Evolutionary conservation across 768 basidiomycete species (phyloP), one percentile per base, ranked within the genome.

Genomic region (Boletus rufocinnamomeus): DNA sequence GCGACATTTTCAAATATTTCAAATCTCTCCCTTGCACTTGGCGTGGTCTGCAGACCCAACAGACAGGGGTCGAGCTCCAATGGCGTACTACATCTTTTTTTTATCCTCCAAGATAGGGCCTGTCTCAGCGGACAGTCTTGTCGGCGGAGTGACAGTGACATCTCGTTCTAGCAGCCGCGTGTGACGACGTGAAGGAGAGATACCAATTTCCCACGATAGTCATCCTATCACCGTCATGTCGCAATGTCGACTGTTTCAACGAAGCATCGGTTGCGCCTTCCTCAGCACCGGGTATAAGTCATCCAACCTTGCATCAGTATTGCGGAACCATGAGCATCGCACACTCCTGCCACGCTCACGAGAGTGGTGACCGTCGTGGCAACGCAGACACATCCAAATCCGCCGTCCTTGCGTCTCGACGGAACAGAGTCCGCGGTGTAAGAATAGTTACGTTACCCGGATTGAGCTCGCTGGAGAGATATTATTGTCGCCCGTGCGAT

Each of bases 1-100:
- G 63, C 54, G 61, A 66, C 56, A 63, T 66, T 69, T 67, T 47
- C 51, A 61, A 68, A 59, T 56, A 51, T 55, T 49, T 58, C 38
- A 46, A 54, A 54, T 52, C 41, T 35, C 37, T n/a, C 56, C 10
- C 50, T 27, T 21, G 1, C 37, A 48, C 48, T 49, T 35, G 50
- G 50, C 49, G 10, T 37, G 34, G 49, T 50, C 49, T 49, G 48
- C 32, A 50, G 49, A 49, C 48, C 17, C 11, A 27, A 2, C 47
- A 48, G 23, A 51, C 37, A 52, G 37, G 50, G 40, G 50, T 40
- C 21, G 21, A 17, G 17, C 16, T 19, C 45, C 21, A 16, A 9
- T 10, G 8, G 23, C 3, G 21, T 4, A 32, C n/a, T 4, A 32
- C n/a, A 30, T 48, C 11, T 30, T 34, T 49, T 48, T n/a, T 30